A percentile compares a stretch with the other conserved stretches of the same genome.
Conservation (phyloP, 495 filamentous ascomycete species). For the Aspergillus wentii region DNA sequence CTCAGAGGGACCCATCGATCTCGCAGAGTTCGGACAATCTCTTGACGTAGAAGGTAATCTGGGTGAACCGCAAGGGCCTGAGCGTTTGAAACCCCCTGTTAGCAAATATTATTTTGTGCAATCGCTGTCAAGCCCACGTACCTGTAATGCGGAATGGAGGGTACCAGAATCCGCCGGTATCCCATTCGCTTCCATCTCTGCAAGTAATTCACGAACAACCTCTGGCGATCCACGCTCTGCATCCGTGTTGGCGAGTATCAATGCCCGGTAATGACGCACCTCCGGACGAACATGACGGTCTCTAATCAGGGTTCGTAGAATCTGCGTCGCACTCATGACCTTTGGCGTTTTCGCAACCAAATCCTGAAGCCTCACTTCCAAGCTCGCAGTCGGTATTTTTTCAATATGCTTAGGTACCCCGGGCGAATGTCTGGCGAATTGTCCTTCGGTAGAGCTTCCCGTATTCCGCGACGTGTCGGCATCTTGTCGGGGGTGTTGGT, state of each 20-base stretch:
- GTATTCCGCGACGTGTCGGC: not conserved
- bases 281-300: slow-evolving; percentile 60
- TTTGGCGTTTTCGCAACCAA: slow-evolving; percentile 12
- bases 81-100: not conserved
- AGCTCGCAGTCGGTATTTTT: slow-evolving; percentile 10
- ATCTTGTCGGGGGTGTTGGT: not conserved
- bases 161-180: slow-evolving; percentile 58
- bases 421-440: slow-evolving; percentile 4
- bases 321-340: slow-evolving; percentile 20
- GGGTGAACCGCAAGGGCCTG: slow-evolving; percentile 79
- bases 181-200: slow-evolving; percentile 61
- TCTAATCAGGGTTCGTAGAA: slow-evolving; percentile 46
- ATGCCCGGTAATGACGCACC: slow-evolving; percentile 61
- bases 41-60: slow-evolving; percentile 68
- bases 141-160: slow-evolving; percentile 70
- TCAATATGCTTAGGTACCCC: slow-evolving; percentile 17
- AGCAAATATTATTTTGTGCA: not conserved
- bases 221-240: slow-evolving; percentile 57
- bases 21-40: slow-evolving; percentile 60
- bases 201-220: slow-evolving; percentile 52
- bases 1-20: slow-evolving; percentile 64
- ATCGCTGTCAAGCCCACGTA: slow-evolving; percentile 21
- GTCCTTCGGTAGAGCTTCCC: slow-evolving; percentile 2
- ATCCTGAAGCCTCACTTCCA: slow-evolving; percentile 24
- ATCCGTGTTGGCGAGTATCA: slow-evolving; percentile 68